These are phyloP conservation scores for Cladobotryum protrusum DNA, from an alignment of 2,329 filamentous ascomycete species.

Conservation along the genomic window DNA sequence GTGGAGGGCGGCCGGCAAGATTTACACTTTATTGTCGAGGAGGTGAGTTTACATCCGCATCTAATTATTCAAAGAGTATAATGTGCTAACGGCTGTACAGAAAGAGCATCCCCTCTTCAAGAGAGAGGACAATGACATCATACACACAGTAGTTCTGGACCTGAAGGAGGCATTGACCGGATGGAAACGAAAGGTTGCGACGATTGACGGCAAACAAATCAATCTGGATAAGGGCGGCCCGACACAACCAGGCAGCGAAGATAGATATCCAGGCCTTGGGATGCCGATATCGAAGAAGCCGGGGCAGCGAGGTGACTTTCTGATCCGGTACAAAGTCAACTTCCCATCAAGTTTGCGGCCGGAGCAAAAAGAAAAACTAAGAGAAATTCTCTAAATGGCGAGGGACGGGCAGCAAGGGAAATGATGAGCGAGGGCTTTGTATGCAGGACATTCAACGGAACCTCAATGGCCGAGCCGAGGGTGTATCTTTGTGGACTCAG, in stretches of 20 bases:
- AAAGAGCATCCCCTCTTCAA: slow-evolving; percentile 81
- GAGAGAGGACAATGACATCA: slow-evolving; percentile 82
- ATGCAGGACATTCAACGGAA: slow-evolving; percentile 12
- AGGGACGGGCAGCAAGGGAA: background rate
- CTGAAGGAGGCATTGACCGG: slow-evolving; percentile 93
- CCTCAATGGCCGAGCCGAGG: slow-evolving; percentile 7
- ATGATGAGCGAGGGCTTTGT: slow-evolving; percentile 10
- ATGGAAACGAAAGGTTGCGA: slow-evolving; percentile 85
- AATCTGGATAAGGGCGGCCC: slow-evolving; percentile 74
- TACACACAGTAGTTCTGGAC: slow-evolving; percentile 70
- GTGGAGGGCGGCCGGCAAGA: slow-evolving; percentile 95
- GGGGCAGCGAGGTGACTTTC: slow-evolving; percentile 74
- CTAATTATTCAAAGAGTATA: background rate
- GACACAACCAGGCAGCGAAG: slow-evolving; percentile 75
- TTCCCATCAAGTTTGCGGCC: slow-evolving; percentile 75
- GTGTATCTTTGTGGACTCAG: slow-evolving; percentile 1
- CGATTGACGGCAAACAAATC: slow-evolving; percentile 86
- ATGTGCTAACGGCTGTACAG: slow-evolving; percentile 37
- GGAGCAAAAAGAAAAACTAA: slow-evolving; percentile 73
- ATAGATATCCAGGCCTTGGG: slow-evolving; percentile 76
- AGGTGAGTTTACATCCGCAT: slow-evolving; percentile 53
- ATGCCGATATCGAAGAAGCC: slow-evolving; percentile 95
- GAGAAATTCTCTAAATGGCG: slow-evolving; percentile 59
- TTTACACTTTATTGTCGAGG: slow-evolving; percentile 87
- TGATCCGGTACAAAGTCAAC: slow-evolving; percentile 86